A percentile compares a stretch with the other conserved stretches of the same genome.
These are phyloP conservation scores for Yamadazyma sp. DNA, from an alignment of 1,139 yeast genomes.

Conservation along the genomic window DNA sequence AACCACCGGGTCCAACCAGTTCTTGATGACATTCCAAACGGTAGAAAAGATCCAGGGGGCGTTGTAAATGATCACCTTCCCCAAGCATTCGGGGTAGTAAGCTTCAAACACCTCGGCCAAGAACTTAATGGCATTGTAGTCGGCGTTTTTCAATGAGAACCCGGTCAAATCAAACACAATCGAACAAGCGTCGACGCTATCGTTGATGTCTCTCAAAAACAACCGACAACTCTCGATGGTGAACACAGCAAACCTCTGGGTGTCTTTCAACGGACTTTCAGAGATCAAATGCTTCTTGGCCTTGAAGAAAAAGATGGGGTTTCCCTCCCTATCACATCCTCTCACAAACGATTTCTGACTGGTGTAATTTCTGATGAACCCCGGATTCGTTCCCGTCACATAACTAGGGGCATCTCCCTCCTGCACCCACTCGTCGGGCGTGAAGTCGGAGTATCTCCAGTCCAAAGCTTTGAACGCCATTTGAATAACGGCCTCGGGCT, in stretches of 20 bases:
- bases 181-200: constrained; percentile 37
- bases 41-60: constrained; percentile 92
- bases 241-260: constrained; percentile 39
- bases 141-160: constrained; percentile 79
- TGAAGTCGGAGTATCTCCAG: constrained; percentile 34
- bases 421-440: constrained; percentile 31
- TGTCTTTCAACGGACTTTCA: constrained; percentile 39
- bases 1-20: constrained; percentile 75
- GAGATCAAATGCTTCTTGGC: constrained; percentile 43
- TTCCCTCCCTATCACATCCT: constrained; percentile 39
- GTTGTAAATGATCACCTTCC: constrained; percentile 72
- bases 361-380: constrained; percentile 38
- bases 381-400: constrained; percentile 30
- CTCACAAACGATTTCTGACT: constrained; percentile 40
- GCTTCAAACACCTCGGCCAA: constrained; percentile 78
- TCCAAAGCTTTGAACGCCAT: constrained; percentile 39
- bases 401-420: constrained; percentile 45
- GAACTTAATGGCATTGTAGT: constrained; percentile 77
- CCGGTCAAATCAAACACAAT: constrained; percentile 49
- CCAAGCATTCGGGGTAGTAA: constrained; percentile 84
- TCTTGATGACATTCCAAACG: constrained; percentile 80
- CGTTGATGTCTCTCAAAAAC: constrained; percentile 35
- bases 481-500: constrained; percentile 29
- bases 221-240: constrained; percentile 44
- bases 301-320: constrained; percentile 41